Evolutionary conservation across 1,139 yeast species (phyloP), one percentile per base, ranked within the genome.

Genomic region (Kodamaea sp.): DNA sequence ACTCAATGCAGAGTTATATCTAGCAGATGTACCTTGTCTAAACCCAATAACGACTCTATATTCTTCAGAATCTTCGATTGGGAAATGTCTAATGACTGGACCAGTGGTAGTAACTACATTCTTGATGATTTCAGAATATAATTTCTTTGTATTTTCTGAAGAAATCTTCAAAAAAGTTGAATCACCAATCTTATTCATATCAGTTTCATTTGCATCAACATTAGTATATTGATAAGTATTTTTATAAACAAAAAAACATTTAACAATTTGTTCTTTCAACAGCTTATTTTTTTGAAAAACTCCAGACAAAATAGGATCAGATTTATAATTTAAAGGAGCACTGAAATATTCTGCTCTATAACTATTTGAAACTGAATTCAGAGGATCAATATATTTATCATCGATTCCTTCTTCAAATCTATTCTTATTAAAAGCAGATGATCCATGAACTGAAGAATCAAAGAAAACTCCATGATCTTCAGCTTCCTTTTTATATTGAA

Each of bases 381-480:
- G 70, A 8, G 79, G 73, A 52, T 81, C 85, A 53, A 92, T 72
- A 63, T 87, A 90, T 56, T 75, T 71, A 53, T 84, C 87, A 62
- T 92, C 97, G 47, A 92, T 87, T 49, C 82, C 70, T 46, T 75
- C 73, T 60, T 84, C 89, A 51, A 74, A 75, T 46, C 66, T 61
- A 48, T 64, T 63, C 41, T 64, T 60, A 28, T 54, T 53, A 27
- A 67, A 50, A 33, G 62, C 60, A 10, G 40, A 20, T 58, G 54
- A 56, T 8, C 68, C 75, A 24, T 70, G 72, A 36, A 63, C 62
- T 24, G 78, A 67, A 25, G 94, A 80, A 58, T 88, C 96, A 60
- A 92, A 88, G 63, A 85, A 92, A 24, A 89, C 95, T 1, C 96
- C 97, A 56, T 89, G 96, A 58, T 85, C 92, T 11, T 79, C 84